A percentile compares a stretch with the other conserved stretches of the same genome.
phyloP scores from a whole-genome alignment of 2,329 filamentous ascomycete species.

The Arthrinium puccinioides region DNA sequence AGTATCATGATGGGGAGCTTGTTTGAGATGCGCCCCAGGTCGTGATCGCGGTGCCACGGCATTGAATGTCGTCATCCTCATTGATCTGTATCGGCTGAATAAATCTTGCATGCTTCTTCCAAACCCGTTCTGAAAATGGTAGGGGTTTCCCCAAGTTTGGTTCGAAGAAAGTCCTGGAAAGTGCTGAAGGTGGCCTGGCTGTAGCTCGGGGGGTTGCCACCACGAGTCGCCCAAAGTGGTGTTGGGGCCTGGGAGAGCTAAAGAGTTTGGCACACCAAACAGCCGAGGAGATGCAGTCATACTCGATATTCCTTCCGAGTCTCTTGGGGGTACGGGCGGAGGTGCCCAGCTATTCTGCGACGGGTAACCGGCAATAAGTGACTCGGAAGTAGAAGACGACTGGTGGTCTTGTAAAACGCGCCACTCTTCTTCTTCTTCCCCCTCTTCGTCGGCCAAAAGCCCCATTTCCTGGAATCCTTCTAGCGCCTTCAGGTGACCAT shows the following conservation, averaged over 20 bases:
- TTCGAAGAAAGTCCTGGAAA: not conserved
- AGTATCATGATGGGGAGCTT: too few species aligned
- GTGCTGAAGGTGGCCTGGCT: not conserved
- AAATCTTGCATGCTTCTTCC: not conserved
- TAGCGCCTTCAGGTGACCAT: constrained; percentile 68
- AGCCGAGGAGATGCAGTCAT: constrained; percentile 12
- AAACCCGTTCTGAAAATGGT: not conserved
- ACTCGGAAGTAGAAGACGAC: not conserved
- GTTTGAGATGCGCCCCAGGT: too few species aligned
- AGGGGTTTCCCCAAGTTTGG: not conserved
- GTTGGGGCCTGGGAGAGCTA: constrained; percentile 10
- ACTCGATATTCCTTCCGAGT: constrained; percentile 11
- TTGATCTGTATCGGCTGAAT: too few species aligned
- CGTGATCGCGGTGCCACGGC: too few species aligned
- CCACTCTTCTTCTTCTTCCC: constrained; percentile 30
- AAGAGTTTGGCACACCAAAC: constrained; percentile 10
- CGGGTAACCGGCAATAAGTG: constrained; percentile 2
- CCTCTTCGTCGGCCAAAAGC: constrained; percentile 24
- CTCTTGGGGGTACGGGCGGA: constrained; percentile 1
- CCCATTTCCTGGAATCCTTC: constrained; percentile 26
- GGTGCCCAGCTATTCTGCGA: constrained; percentile 7
- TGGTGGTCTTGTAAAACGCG: constrained; percentile 22
- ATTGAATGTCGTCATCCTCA: too few species aligned
- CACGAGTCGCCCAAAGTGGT: constrained; percentile 23
- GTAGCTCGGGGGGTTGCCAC: constrained; percentile 30